Percentiles rank a stretch among this genome's conserved stretches.
These are phyloP conservation scores for Penicillium antarcticum DNA, from an alignment of 495 filamentous ascomycete species.

Conservation along the genomic window DNA sequence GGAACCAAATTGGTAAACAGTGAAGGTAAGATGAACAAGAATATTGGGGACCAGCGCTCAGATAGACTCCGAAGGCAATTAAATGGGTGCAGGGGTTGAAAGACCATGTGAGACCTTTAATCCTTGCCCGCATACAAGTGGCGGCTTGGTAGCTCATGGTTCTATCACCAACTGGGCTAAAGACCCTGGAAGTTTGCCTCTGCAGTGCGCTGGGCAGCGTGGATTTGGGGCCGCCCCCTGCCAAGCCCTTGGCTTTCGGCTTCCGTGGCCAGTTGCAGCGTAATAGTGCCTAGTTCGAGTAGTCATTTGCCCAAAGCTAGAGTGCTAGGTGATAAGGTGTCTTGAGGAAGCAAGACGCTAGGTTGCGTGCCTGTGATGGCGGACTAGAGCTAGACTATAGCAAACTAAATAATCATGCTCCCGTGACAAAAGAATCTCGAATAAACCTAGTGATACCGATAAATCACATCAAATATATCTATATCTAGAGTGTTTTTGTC, in stretches of 20 bases:
- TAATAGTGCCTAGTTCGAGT: constrained; percentile 7
- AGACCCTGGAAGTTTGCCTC: not conserved
- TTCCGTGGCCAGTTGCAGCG: no score
- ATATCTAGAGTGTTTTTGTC: constrained; percentile 25
- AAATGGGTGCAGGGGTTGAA: not conserved
- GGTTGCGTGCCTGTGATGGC: constrained; percentile 27
- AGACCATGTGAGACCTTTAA: not conserved
- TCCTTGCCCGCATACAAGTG: not conserved
- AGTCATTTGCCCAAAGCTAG: constrained; percentile 11
- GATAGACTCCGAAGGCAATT: not conserved
- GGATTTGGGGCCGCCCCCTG: no score
- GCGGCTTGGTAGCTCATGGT: not conserved
- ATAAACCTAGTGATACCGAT: constrained; percentile 28
- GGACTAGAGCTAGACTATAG: constrained; percentile 27
- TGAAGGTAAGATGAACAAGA: not conserved
- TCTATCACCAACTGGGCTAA: not conserved
- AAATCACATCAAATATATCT: constrained; percentile 21
- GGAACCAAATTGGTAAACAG: not conserved
- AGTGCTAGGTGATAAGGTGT: constrained; percentile 12
- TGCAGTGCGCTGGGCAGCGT: not conserved
- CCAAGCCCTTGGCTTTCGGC: no score
- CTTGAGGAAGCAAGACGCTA: constrained; percentile 24
- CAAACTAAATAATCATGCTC: constrained; percentile 28
- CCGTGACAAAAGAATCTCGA: constrained; percentile 24
- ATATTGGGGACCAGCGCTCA: not conserved